phyloP scores from a whole-genome alignment of 257 asterid genomes.

The Linderniella brevidens region DNA sequence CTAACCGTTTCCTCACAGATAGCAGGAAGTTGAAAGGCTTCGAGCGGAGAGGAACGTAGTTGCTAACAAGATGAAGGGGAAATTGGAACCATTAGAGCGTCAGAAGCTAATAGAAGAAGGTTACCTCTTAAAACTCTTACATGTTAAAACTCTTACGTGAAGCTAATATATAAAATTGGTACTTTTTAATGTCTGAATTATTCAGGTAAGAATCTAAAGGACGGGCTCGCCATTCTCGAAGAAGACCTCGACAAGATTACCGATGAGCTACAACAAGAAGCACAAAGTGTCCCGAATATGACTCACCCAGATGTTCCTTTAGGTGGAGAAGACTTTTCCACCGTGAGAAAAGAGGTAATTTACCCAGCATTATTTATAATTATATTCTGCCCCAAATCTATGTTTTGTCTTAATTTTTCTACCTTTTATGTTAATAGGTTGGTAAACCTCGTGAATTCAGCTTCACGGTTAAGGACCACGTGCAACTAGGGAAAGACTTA shows the following conservation, averaged over 20 bases:
- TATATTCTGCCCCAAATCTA: constrained; percentile 4
- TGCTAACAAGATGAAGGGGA: constrained; percentile 93
- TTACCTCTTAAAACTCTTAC: constrained; percentile 1
- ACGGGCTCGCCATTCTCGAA: constrained; percentile 59
- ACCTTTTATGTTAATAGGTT: constrained; percentile 23
- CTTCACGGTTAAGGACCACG: constrained; percentile 73
- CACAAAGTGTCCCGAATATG: constrained; percentile 91
- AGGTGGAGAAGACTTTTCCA: constrained; percentile 71
- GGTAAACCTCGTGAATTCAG: constrained; percentile 62
- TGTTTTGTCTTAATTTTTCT: not conserved
- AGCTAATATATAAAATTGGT: not conserved
- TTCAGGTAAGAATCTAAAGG: constrained; percentile 75
- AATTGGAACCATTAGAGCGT: constrained; percentile 66
- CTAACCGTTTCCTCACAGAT: constrained; percentile 69
- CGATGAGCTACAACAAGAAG: constrained; percentile 77
- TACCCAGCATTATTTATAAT: not conserved
- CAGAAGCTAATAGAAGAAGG: constrained; percentile 93
- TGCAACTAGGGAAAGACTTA: constrained; percentile 85
- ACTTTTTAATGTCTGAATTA: not conserved
- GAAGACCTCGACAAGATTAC: constrained; percentile 70
- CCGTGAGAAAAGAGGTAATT: constrained; percentile 59
- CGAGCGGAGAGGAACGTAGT: constrained; percentile 85
- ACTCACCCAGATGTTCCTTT: constrained; percentile 88
- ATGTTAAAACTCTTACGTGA: not conserved
- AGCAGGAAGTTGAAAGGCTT: constrained; percentile 95